phyloP scores from a whole-genome alignment of 169 alveolate genomes.

The Plasmodium adleri region DNA sequence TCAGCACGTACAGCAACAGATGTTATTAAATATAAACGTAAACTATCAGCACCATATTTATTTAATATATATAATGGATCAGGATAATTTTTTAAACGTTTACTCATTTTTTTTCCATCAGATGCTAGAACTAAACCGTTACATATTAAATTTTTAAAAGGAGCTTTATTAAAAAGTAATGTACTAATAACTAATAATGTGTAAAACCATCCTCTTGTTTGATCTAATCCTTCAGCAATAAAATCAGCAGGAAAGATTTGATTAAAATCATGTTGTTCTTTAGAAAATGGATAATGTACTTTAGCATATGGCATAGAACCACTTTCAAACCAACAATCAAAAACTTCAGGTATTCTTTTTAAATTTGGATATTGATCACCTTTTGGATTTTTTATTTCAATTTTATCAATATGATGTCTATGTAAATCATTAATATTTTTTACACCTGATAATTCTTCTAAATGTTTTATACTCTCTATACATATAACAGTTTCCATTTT shows the following conservation, averaged over 20 bases:
- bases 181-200: conserved; percentile 95
- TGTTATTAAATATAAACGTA: conserved; percentile 95
- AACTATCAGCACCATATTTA: conserved; percentile 96
- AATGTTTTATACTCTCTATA: conserved; percentile 93
- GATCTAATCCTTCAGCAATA: conserved; percentile 99
- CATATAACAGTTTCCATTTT: conserved; percentile 96
- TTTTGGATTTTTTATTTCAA: conserved; percentile 96
- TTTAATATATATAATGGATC: conserved; percentile 94
- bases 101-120: conserved; percentile 99
- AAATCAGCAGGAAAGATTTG: conserved; percentile 99
- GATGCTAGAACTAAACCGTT: conserved; percentile 97
- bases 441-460: conserved; percentile 81
- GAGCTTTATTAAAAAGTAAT: conserved; percentile 92
- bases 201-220: conserved; percentile 99
- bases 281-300: conserved; percentile 97
- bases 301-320: conserved; percentile 99
- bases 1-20: conserved; percentile 98
- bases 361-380: conserved; percentile 94
- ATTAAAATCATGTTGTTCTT: conserved; percentile 88
- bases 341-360: conserved; percentile 90
- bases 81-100: conserved; percentile 97
- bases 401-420: conserved; percentile 97
- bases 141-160: conserved; percentile 96
- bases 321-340: conserved; percentile 99
- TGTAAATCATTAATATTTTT: conserved; percentile 95